Conservation (phyloP, 345 rosid species). For the Dipteronia dyeriana region DNA sequence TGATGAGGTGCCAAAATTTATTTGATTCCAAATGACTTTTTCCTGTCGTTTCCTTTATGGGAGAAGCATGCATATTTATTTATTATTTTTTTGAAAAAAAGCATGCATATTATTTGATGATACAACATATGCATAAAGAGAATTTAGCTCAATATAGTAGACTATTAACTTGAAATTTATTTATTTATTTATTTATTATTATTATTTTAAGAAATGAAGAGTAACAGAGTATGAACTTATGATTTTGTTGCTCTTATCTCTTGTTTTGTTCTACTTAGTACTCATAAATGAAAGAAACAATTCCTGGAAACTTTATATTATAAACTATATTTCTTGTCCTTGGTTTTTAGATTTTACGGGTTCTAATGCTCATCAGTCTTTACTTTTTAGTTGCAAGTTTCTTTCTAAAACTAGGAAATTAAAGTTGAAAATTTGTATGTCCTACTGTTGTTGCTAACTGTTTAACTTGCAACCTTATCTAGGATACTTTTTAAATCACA, state of each 20-base stretch:
- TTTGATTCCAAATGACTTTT: too few species aligned
- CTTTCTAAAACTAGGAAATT: neutral
- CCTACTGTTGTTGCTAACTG: neutral
- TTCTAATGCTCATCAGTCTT: neutral
- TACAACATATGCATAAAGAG: too few species aligned
- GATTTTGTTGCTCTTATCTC: neutral
- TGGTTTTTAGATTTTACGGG: neutral
- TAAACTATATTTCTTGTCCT: neutral
- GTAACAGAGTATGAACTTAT: too few species aligned
- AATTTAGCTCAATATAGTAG: too few species aligned
- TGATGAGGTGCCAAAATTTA: too few species aligned
- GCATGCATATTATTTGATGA: too few species aligned
- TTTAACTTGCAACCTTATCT: neutral
- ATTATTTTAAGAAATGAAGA: too few species aligned
- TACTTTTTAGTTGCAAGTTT: neutral
- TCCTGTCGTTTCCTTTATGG: too few species aligned
- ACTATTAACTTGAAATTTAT: too few species aligned
- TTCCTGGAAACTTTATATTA: neutral
- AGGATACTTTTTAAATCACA: neutral
- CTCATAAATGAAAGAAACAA: neutral
- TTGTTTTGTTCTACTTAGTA: neutral
- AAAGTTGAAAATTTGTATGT: neutral
- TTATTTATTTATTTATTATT: too few species aligned
- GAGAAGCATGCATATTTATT: too few species aligned
- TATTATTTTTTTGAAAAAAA: too few species aligned